Conservation (phyloP, 202 grass and related monocot species). For the Elaeis oleifera region DNA sequence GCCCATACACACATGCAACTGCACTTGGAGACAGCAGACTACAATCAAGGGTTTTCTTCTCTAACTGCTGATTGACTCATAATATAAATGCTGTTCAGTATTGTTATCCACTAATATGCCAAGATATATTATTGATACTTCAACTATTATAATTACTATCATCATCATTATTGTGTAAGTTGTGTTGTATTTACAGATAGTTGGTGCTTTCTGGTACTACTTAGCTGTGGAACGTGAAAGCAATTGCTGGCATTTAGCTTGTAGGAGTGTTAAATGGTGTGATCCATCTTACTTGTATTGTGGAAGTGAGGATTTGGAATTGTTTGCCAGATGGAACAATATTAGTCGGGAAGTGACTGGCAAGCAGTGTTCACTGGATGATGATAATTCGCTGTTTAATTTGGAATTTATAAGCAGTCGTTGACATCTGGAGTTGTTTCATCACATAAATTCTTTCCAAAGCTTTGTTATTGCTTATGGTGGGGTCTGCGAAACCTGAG, state of each 20-base stretch:
- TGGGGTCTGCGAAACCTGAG: conserved; percentile 87
- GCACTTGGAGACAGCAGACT: no score
- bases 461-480: conserved; percentile 88
- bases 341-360: conserved; percentile 14
- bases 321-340: conserved; percentile 33
- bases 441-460: conserved; percentile 63
- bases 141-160: conserved; percentile 2
- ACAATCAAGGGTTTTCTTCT: no score
- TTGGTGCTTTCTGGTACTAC: conserved; percentile 89
- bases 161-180: neutral
- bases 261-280: conserved; percentile 21
- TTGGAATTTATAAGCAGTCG: conserved; percentile 63
- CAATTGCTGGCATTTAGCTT: conserved; percentile 57
- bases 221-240: conserved; percentile 55
- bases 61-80: no score
- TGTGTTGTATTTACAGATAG: conserved; percentile 45
- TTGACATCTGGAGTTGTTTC: conserved; percentile 47
- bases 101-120: no score
- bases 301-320: conserved; percentile 13
- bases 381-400: conserved; percentile 17
- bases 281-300: conserved; percentile 50
- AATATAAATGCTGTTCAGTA: no score
- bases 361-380: conserved; percentile 6
- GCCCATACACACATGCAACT: no score
- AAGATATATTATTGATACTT: neutral